A percentile compares a stretch with the other conserved stretches of the same genome.
These are phyloP conservation scores for Colletotrichum sp. DNA, from an alignment of 2,329 filamentous ascomycete species.

Conservation along the genomic window DNA sequence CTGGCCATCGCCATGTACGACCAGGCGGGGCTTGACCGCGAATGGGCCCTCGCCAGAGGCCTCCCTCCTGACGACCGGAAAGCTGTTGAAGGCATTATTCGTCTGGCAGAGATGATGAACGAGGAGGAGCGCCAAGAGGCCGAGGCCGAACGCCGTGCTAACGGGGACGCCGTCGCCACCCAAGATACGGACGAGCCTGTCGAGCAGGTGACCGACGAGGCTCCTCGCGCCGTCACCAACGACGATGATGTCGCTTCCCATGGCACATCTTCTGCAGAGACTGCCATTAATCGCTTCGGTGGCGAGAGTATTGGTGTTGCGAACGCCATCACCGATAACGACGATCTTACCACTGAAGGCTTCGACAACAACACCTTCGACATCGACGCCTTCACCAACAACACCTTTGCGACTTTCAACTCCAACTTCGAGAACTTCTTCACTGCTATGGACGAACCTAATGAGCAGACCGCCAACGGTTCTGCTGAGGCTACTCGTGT, in stretches of 20 bases:
- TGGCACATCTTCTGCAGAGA: background rate
- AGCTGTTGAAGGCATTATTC: background rate
- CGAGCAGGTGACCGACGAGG: background rate
- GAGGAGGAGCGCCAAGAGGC: background rate
- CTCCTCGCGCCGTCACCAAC: background rate
- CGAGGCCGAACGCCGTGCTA: background rate
- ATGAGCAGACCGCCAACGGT: fast-evolving
- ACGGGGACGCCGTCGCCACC: background rate
- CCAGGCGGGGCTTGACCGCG: background rate
- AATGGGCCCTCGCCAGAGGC: background rate
- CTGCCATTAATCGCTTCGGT: background rate
- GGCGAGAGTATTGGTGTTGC: background rate
- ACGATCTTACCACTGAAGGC: background rate
- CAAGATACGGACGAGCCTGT: background rate
- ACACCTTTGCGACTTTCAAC: fast-evolving
- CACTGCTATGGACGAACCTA: background rate
- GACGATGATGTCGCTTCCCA: background rate
- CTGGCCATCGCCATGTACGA: background rate
- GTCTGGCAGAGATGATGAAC: background rate
- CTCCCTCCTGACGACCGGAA: fast-evolving
- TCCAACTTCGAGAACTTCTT: too few species aligned
- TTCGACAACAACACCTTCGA: background rate
- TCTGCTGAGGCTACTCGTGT: fast-evolving
- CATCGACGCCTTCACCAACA: background rate
- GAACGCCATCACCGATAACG: background rate